Conservation (phyloP, 2,329 filamentous ascomycete genomes). For the Cercospora nicotianae region DNA sequence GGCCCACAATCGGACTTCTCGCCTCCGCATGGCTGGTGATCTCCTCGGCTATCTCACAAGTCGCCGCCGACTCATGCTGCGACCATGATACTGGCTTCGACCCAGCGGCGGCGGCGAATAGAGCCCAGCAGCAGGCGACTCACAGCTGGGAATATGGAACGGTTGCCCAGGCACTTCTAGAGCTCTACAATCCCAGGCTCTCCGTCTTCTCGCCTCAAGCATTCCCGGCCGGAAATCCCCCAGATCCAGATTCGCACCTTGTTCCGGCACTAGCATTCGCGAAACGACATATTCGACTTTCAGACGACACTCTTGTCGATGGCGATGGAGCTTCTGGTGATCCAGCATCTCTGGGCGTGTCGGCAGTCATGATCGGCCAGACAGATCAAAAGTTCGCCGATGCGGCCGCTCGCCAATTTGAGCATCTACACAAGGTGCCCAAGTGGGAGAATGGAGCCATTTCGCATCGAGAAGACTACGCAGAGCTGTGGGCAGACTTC, state of each 20-base stretch:
- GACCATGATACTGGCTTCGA: slow-evolving; percentile 19
- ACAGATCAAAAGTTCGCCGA: slow-evolving; percentile 38
- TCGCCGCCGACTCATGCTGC: slow-evolving; percentile 16
- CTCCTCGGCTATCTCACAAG: not conserved
- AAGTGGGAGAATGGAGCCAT: slow-evolving; percentile 45
- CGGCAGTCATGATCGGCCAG: slow-evolving; percentile 48
- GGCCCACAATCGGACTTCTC: not conserved
- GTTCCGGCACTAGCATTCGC: slow-evolving; percentile 31
- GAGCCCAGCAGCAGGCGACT: slow-evolving; percentile 20
- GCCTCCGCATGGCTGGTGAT: not conserved
- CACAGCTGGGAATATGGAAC: slow-evolving; percentile 46
- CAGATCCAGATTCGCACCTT: slow-evolving; percentile 6
- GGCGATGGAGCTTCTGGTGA: slow-evolving; percentile 45
- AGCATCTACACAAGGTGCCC: slow-evolving; percentile 45
- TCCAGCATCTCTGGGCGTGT: slow-evolving; percentile 49
- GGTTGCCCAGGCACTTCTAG: slow-evolving; percentile 44
- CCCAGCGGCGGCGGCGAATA: slow-evolving; percentile 13
- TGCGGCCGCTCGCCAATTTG: slow-evolving; percentile 46
- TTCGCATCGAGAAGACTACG: slow-evolving; percentile 47
- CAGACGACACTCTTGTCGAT: slow-evolving; percentile 38
- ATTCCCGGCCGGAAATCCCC: slow-evolving; percentile 15
- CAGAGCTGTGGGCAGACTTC: slow-evolving; percentile 53
- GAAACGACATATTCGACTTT: slow-evolving; percentile 39
- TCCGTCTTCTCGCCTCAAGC: slow-evolving; percentile 29
- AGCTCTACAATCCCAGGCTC: slow-evolving; percentile 41